Conservation (phyloP, 192 early-diverging fungal genomes). For the Coemansia guatemalensis region DNA sequence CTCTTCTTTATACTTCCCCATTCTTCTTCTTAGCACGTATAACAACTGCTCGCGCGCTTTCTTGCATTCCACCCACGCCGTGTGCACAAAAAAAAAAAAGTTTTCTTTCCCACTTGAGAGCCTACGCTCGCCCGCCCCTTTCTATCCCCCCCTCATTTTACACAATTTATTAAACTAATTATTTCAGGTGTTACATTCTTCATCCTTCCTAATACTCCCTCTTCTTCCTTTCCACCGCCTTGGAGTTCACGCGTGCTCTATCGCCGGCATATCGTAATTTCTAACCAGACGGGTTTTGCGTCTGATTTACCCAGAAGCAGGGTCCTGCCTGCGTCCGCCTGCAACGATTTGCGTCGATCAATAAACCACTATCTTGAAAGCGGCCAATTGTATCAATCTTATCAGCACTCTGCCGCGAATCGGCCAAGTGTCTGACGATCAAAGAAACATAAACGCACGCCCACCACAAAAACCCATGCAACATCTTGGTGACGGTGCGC, state of each 20-base stretch:
- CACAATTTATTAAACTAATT: not conserved
- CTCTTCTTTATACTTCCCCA: not conserved
- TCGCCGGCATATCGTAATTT: not conserved
- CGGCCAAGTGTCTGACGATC: not conserved
- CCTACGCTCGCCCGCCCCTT: not conserved
- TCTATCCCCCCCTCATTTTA: not conserved
- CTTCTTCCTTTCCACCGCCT: not conserved
- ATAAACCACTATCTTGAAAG: not conserved
- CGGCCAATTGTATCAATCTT: not conserved
- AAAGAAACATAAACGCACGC: not conserved
- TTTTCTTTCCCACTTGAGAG: not conserved
- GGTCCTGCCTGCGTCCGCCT: not conserved
- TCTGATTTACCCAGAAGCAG: not conserved
- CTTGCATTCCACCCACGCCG: not conserved
- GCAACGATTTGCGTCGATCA: conserved; percentile 1
- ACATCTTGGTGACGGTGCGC: not conserved
- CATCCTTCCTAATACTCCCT: not conserved
- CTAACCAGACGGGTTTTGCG: not conserved
- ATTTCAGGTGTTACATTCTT: not conserved
- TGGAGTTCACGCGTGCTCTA: not conserved
- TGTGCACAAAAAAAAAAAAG: not conserved
- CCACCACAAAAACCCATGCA: conserved; percentile 1
- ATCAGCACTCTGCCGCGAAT: not conserved
- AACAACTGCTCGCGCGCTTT: not conserved
- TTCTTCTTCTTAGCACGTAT: conserved; percentile 4